Percentiles rank a stretch among this genome's conserved stretches.
phyloP scores from a whole-genome alignment of 1,284 basidiomycete species.

The Ganoderma meredithae region DNA sequence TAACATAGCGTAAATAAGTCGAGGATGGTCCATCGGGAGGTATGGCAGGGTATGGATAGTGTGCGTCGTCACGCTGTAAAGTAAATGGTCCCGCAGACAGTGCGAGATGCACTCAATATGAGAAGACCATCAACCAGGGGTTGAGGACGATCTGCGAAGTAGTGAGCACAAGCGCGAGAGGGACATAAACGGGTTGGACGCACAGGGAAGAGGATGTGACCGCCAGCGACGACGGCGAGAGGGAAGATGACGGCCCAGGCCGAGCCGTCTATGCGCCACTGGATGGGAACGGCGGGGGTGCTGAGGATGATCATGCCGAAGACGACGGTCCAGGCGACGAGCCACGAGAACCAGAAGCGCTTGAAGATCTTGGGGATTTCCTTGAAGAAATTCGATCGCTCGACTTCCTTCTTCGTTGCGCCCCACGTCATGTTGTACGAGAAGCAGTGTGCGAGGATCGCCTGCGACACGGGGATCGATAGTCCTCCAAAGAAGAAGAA shows the following conservation, averaged over 20 bases:
- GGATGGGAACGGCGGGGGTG: constrained; percentile 49
- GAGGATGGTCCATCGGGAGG: constrained; percentile 13
- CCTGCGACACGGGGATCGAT: constrained; percentile 54
- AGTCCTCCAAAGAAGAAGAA: constrained; percentile 65
- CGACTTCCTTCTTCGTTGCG: constrained; percentile 56
- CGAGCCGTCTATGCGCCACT: constrained; percentile 52
- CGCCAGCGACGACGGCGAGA: constrained; percentile 47
- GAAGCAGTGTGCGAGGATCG: constrained; percentile 59
- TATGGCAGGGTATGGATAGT: constrained; percentile 18
- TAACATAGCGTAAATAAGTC: background rate
- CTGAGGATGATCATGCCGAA: constrained; percentile 50
- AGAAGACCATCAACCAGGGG: constrained; percentile 59
- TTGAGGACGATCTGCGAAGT: constrained; percentile 51
- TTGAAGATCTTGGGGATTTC: constrained; percentile 63
- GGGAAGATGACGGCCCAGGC: constrained; percentile 55
- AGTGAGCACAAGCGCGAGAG: background rate
- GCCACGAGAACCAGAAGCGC: constrained; percentile 55
- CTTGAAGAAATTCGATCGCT: constrained; percentile 65
- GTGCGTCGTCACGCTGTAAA: background rate
- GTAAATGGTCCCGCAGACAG: background rate
- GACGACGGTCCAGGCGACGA: constrained; percentile 50
- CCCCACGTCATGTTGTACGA: constrained; percentile 65
- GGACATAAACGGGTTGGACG: constrained; percentile 23
- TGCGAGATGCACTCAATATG: constrained; percentile 45
- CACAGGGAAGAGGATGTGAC: constrained; percentile 53